Evolutionary conservation across 78 protist species (phyloP).

Genomic region (Guillardia theta): DNA sequence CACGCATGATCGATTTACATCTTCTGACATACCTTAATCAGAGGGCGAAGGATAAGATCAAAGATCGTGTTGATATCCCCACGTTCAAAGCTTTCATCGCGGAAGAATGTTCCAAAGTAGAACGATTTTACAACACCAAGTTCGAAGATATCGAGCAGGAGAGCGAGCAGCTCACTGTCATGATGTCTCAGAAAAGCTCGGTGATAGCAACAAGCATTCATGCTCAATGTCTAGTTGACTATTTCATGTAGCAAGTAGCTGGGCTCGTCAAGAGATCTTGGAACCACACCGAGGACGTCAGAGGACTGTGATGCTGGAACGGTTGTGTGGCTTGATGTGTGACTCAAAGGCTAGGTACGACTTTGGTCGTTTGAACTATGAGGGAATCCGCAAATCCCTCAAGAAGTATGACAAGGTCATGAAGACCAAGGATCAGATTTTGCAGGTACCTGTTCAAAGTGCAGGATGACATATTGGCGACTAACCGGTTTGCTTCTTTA

Average conservation of each 20-base stretch:
- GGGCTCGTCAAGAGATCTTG: neutral
- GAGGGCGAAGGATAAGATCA: neutral
- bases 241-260: neutral
- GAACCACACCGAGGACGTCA: neutral
- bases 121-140: neutral
- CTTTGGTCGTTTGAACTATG: neutral
- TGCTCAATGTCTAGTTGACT: neutral
- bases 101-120: neutral
- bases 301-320: neutral
- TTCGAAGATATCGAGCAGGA: neutral
- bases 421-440: neutral
- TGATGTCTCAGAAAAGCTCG: neutral
- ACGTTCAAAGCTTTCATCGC: neutral
- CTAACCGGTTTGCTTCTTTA: neutral
- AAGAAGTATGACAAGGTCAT: neutral
- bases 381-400: neutral
- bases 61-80: neutral
- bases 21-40: too few relatives aligned
- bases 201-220: neutral
- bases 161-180: neutral
- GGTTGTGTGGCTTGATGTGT: too few relatives aligned
- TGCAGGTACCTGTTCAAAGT: too few relatives aligned
- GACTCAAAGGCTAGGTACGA: neutral
- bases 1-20: too few relatives aligned
- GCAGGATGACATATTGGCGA: too few relatives aligned